Evolutionary conservation across 2,329 filamentous ascomycete genomes (phyloP), one percentile per base, ranked within the genome.

Genomic region (Nemania diffusa): DNA sequence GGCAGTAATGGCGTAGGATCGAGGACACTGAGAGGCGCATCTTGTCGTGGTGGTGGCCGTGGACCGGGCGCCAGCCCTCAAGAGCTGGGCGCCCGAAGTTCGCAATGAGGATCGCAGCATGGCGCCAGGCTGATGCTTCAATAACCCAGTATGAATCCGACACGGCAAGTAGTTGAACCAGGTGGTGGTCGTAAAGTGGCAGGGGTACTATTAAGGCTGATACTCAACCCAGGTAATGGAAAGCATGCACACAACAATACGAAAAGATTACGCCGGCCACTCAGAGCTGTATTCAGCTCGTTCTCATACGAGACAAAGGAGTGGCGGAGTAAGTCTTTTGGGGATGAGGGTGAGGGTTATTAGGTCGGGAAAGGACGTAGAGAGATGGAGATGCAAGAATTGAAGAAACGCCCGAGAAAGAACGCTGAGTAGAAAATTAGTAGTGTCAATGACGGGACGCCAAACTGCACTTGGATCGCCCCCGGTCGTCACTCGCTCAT

Each of bases 61-160:
- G 46, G 79, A 76, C 72, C 70, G 80, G 79, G 82, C 83, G 81
- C 84, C 84, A 80, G 84, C 84, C 77, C 83, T 81, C 59, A 88
- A 80, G 81, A 92, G 86, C 84, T 87, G 87, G 78, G 85, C 85
- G 84, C 88, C 86, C 81, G 88, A 88, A 81, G 86, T 86, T 76
- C 85, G 85, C 73, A 92, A 81, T 73, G 89, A 88, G 79, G 86
- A 87, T 83, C 90, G 89, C 86, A 93, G 86, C 91, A 93, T 93
- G 83, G 81, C 86, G 83, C 79, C 78, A 76, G 74, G 75, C 75
- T 78, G 75, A 80, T 79, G 78, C 77, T 77, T 61, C 57, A 63
- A 75, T 69, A 69, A 64, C 66, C 72, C 63, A 37, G 50, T 56
- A 57, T 58, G 60, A 63, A 65, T 69, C 67, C 42, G 37, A 50